Percentiles rank a stretch among this genome's conserved stretches.
These are phyloP conservation scores for Phellopilus nigrolimitatus DNA, from an alignment of 1,284 basidiomycete species.

Conservation along the genomic window DNA sequence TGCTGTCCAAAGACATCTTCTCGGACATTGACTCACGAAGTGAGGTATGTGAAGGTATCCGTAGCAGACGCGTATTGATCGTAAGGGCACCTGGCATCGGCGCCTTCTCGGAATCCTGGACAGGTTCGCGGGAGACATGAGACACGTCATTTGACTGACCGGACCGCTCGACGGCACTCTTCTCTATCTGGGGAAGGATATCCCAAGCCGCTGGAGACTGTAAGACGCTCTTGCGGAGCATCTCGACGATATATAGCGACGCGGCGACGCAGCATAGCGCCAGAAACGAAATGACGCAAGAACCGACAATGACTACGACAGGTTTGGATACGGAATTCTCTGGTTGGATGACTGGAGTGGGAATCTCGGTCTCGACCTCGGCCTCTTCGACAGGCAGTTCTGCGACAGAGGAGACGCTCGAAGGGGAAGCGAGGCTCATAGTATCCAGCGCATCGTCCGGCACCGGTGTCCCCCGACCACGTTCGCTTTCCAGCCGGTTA, in stretches of 20 bases:
- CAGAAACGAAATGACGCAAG: slow-evolving; percentile 35
- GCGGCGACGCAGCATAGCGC: slow-evolving; percentile 33
- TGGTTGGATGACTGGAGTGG: background rate
- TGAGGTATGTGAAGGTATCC: background rate
- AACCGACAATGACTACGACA: slow-evolving; percentile 32
- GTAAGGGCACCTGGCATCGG: slow-evolving; percentile 15
- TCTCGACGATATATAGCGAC: slow-evolving; percentile 33
- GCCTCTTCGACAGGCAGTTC: background rate
- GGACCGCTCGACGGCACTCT: slow-evolving; percentile 18
- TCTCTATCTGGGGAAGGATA: slow-evolving; percentile 32
- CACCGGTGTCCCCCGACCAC: slow-evolving; percentile 3
- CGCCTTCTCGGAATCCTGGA: slow-evolving; percentile 11
- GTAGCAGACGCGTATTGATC: background rate
- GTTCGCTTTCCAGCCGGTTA: slow-evolving; percentile 23
- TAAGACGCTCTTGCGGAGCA: slow-evolving; percentile 30
- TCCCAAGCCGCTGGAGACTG: slow-evolving; percentile 31
- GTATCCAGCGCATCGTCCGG: slow-evolving; percentile 15
- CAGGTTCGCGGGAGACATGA: slow-evolving; percentile 7
- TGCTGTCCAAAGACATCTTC: slow-evolving; percentile 18
- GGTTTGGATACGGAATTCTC: slow-evolving; percentile 21
- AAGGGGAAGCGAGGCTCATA: background rate
- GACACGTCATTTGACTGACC: background rate
- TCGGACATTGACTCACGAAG: background rate
- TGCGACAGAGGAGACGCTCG: background rate
- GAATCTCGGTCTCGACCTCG: no score